Evolutionary conservation across 2,329 filamentous ascomycete species (phyloP).

Genomic region (Penicillium olsonii): DNA sequence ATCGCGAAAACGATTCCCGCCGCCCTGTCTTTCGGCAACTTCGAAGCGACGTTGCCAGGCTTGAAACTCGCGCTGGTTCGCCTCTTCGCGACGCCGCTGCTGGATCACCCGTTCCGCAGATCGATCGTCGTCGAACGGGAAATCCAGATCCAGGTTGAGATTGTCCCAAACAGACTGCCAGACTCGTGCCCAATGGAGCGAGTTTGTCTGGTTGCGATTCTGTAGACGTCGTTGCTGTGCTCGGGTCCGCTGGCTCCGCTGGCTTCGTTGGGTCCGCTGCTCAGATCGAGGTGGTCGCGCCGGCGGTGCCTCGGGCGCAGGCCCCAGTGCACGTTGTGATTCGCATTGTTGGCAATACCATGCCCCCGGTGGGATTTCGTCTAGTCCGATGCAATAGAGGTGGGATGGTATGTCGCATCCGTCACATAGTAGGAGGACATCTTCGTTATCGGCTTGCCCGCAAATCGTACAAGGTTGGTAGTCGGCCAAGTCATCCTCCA

Average conservation of each 20-base stretch:
- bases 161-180: slow-evolving; percentile 89
- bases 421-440: slow-evolving; percentile 85
- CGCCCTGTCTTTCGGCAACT: slow-evolving; percentile 78
- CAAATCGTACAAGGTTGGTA: slow-evolving; percentile 81
- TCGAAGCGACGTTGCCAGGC: slow-evolving; percentile 83
- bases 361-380: slow-evolving; percentile 70
- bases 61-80: slow-evolving; percentile 60
- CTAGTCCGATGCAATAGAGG: slow-evolving; percentile 84
- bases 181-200: slow-evolving; percentile 69
- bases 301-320: slow-evolving; percentile 37
- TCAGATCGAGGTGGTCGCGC: slow-evolving; percentile 33
- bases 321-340: slow-evolving; percentile 45
- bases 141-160: slow-evolving; percentile 76
- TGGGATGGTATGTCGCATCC: slow-evolving; percentile 88
- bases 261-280: slow-evolving; percentile 51
- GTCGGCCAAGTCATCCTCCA: slow-evolving; percentile 62
- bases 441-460: slow-evolving; percentile 75
- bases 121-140: slow-evolving; percentile 77
- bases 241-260: slow-evolving; percentile 42
- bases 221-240: slow-evolving; percentile 47
- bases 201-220: slow-evolving; percentile 44
- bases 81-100: slow-evolving; percentile 48
- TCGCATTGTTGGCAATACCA: slow-evolving; percentile 92
- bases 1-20: slow-evolving; percentile 69
- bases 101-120: slow-evolving; percentile 60